phyloP scores from a whole-genome alignment of 306 rosid species.

The Gillenia trifoliata region DNA sequence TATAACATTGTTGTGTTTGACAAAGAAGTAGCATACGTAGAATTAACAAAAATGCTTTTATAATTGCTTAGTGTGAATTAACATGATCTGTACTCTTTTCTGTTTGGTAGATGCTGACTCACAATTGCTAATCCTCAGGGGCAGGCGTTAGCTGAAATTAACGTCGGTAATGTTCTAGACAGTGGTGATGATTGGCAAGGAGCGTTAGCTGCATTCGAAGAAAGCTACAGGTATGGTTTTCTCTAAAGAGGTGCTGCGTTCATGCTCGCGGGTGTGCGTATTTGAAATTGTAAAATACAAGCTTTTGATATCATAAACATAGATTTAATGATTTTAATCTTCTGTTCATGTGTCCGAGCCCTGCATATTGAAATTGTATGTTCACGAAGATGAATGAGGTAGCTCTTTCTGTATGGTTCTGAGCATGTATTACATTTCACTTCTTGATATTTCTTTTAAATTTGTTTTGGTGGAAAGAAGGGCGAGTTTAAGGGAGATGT shows the following conservation, averaged over 20 bases:
- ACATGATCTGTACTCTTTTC: not conserved
- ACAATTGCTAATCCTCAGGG: slow-evolving; percentile 44
- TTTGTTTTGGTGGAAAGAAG: too few relatives aligned
- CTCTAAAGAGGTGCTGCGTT: not conserved
- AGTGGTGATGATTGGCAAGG: slow-evolving; percentile 47
- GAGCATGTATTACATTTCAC: too few relatives aligned
- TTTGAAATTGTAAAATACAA: too few relatives aligned
- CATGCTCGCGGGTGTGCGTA: too few relatives aligned
- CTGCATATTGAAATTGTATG: too few relatives aligned
- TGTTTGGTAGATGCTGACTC: slow-evolving; percentile 13
- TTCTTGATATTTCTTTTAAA: too few relatives aligned
- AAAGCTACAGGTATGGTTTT: slow-evolving; percentile 59
- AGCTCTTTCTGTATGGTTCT: too few relatives aligned
- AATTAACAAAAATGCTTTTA: not conserved
- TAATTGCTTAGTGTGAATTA: not conserved
- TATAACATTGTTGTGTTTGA: not conserved
- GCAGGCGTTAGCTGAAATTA: slow-evolving; percentile 60
- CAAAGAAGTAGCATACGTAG: not conserved
- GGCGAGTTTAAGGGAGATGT: too few relatives aligned
- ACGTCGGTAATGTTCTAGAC: slow-evolving; percentile 71
- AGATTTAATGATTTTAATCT: too few relatives aligned
- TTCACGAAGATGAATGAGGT: too few relatives aligned
- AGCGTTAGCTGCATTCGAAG: slow-evolving; percentile 58
- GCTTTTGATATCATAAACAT: too few relatives aligned
- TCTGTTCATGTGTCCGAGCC: too few relatives aligned